Evolutionary conservation across 2,329 filamentous ascomycete genomes (phyloP), one percentile per base, ranked within the genome.

Genomic region (Fusarium caatingaense): DNA sequence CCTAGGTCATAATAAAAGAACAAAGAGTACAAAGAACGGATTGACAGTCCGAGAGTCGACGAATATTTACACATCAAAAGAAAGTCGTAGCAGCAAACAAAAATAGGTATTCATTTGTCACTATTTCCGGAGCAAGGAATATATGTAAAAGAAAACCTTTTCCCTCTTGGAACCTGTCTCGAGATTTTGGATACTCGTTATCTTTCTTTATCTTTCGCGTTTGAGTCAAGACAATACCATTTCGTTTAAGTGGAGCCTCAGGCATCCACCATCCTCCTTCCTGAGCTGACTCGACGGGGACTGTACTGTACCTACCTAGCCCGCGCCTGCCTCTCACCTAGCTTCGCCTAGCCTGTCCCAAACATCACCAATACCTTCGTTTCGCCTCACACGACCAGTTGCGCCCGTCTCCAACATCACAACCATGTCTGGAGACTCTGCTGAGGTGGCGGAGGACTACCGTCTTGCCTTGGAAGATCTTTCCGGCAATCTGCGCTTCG

Each of bases 361-460:
- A 64, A 60, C 55, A 60, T 46, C 60, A 61, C 23, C 64, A 56
- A 51, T 37, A 48, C 57, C 51, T 57, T 56, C 49, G 41, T 48
- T 48, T 28, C 30, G 46, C 62, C 51, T 56, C 59, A 55, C 62
- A 58, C 60, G 56, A 63, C 59, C 45, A 58, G 46, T 54, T 50
- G 61, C 62, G 42, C 63, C 56, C 59, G 61, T 55, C 60, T 63
- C 56, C 66, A 63, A 58, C 48, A 60, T 56, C 21, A 41, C 15
- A 65, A 78, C 53, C 75, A 87, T 86, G 84, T 82, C 83, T 64
- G 82, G 84, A 75, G 84, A 86, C 72, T 83, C 92, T 70, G 93
- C 93, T 79, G 94, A 97, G 82, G 93, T 99, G 75, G 94, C 94
- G 69, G 92, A 95, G 81, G 96, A 98, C 83, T 99, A 97, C 83